These are phyloP conservation scores for Aspergillus caelatus DNA, from an alignment of 2,329 filamentous ascomycete genomes.

Conservation along the genomic window DNA sequence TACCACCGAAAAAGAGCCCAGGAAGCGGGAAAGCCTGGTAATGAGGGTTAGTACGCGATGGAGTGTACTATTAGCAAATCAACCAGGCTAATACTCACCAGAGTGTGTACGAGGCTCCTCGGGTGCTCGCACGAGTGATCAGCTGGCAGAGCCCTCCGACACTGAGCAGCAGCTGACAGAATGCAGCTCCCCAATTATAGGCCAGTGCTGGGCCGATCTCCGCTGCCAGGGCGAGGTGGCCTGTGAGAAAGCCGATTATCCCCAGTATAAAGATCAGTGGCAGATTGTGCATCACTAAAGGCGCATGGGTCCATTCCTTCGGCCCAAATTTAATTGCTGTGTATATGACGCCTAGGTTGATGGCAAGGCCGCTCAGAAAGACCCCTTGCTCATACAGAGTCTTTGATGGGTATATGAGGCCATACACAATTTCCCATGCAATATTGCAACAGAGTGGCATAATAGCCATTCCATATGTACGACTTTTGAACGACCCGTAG, in stretches of 20 bases:
- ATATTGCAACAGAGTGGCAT: constrained; percentile 21
- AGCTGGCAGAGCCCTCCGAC: constrained; percentile 13
- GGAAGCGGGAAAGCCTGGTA: constrained; percentile 16
- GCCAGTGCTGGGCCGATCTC: constrained; percentile 15
- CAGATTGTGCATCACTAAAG: constrained; percentile 19
- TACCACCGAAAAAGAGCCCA: constrained; percentile 11
- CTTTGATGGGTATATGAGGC: constrained; percentile 19
- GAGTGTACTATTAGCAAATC: fast-evolving
- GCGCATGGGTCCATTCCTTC: constrained; percentile 21
- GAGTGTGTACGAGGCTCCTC: constrained; percentile 15
- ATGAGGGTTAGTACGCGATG: background rate
- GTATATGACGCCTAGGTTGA: constrained; percentile 22
- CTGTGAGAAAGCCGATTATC: constrained; percentile 8
- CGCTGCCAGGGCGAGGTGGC: constrained; percentile 10
- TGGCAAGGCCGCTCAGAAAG: constrained; percentile 7
- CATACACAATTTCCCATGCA: constrained; percentile 23
- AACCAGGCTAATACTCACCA: constrained; percentile 9
- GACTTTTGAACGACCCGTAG: constrained; percentile 18
- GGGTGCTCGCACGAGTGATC: constrained; percentile 11
- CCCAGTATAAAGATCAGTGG: constrained; percentile 12
- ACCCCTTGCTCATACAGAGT: constrained; percentile 10
- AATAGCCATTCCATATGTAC: constrained; percentile 21
- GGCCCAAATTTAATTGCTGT: constrained; percentile 13
- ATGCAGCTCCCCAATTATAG: constrained; percentile 11
- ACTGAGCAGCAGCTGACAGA: constrained; percentile 14